Conservation (phyloP, 306 rosid species). For the Lathyrus aphaca region DNA sequence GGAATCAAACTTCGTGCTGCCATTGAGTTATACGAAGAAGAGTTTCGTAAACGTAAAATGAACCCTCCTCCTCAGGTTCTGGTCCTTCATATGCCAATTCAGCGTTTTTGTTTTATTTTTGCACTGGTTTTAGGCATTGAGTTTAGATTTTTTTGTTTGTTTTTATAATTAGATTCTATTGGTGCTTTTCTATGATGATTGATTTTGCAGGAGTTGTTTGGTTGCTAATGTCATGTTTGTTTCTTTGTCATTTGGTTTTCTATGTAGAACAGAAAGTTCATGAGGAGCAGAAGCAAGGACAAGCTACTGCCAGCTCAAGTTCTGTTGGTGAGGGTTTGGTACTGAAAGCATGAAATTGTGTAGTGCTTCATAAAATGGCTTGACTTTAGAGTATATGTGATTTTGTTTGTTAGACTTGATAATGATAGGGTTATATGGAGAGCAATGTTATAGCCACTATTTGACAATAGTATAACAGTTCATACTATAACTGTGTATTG, state of each 20-base stretch:
- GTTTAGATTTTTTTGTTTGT: neutral
- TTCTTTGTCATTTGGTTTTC: slow-evolving; percentile 22
- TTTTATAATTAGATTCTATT: neutral
- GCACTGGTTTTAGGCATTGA: neutral
- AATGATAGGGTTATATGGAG: slow-evolving; percentile 1
- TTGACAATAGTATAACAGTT: too few relatives aligned
- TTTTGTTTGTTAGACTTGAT: slow-evolving; percentile 22
- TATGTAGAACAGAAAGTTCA: slow-evolving; percentile 60
- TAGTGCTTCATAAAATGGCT: slow-evolving; percentile 8
- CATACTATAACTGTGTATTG: too few relatives aligned
- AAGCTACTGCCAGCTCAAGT: slow-evolving; percentile 43
- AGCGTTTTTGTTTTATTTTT: neutral
- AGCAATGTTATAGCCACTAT: neutral
- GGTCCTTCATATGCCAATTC: slow-evolving; percentile 8
- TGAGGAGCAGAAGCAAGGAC: slow-evolving; percentile 42
- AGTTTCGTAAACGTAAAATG: slow-evolving; percentile 49
- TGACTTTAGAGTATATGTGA: slow-evolving; percentile 1
- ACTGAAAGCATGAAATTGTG: slow-evolving; percentile 5
- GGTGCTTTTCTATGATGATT: neutral
- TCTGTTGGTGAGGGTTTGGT: slow-evolving; percentile 50
- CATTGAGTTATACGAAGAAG: slow-evolving; percentile 46
- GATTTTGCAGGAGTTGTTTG: slow-evolving; percentile 10
- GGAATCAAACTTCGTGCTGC: slow-evolving; percentile 53
- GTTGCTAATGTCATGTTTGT: slow-evolving; percentile 35
- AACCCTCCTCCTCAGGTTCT: slow-evolving; percentile 41